These are phyloP conservation scores for Debaryomyces sp. DNA, from an alignment of 1,139 yeast genomes.

Conservation along the genomic window DNA sequence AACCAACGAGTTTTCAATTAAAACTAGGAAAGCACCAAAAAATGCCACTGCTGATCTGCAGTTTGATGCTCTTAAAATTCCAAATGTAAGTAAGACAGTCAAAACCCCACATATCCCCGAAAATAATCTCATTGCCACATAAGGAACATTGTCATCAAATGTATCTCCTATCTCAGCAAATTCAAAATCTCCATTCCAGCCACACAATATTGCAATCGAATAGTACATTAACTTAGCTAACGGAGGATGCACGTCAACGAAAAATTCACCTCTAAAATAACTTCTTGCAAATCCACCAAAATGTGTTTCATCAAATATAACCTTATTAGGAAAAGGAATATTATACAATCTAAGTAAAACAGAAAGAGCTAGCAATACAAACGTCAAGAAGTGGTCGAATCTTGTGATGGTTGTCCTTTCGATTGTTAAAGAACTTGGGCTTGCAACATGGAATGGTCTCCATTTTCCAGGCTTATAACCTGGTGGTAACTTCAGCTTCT, in stretches of 20 bases:
- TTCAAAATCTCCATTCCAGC: slow-evolving; percentile 49
- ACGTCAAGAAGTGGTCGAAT: slow-evolving; percentile 25
- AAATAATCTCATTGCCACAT: slow-evolving; percentile 35
- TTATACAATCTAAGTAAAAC: slow-evolving; percentile 51
- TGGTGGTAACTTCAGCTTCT: slow-evolving; percentile 2
- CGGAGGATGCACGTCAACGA: slow-evolving; percentile 67
- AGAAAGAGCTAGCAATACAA: slow-evolving; percentile 24
- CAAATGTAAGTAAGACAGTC: slow-evolving; percentile 49
- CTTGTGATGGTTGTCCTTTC: slow-evolving; percentile 13
- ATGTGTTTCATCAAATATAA: slow-evolving; percentile 92
- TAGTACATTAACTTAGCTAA: slow-evolving; percentile 53
- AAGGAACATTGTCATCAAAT: slow-evolving; percentile 36
- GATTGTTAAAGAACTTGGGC: slow-evolving; percentile 9
- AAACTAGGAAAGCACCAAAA: slow-evolving; percentile 47
- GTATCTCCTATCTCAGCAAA: slow-evolving; percentile 35
- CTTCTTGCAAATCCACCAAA: slow-evolving; percentile 40
- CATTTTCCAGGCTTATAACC: slow-evolving; percentile 18
- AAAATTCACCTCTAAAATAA: slow-evolving; percentile 64
- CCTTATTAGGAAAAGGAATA: slow-evolving; percentile 70
- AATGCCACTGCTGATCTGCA: slow-evolving; percentile 46
- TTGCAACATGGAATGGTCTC: slow-evolving; percentile 17
- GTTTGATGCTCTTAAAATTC: slow-evolving; percentile 49
- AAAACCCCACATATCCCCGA: slow-evolving; percentile 45
- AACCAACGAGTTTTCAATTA: slow-evolving; percentile 57
- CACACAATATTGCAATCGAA: slow-evolving; percentile 38